phyloP scores from a whole-genome alignment of 75 land plant species.

The Chamaecyparis obtusa region DNA sequence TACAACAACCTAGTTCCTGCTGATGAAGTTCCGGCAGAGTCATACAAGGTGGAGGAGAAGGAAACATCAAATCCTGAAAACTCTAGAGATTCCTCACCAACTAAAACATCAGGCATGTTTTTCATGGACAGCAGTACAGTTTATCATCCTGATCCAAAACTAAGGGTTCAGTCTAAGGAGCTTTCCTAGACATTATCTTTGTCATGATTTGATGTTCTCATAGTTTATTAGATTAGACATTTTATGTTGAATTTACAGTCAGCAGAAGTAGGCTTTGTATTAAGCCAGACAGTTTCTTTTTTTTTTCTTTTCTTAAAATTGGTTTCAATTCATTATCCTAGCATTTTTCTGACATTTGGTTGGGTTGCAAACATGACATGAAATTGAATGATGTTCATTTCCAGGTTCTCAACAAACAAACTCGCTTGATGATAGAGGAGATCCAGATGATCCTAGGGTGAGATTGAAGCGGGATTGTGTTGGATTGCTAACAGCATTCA shows the following conservation, averaged over 20 bases:
- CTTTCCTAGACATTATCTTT: not conserved
- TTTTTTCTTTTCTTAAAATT: not conserved
- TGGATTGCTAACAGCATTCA: constrained; percentile 82
- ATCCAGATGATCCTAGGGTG: constrained; percentile 80
- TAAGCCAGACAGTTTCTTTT: not conserved
- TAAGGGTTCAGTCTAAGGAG: not conserved
- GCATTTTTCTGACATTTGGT: not conserved
- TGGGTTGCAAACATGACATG: not conserved
- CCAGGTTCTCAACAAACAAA: constrained; percentile 18
- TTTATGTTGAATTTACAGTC: constrained; percentile 6
- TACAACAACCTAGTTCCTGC: constrained; percentile 83
- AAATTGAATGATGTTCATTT: constrained; percentile 4
- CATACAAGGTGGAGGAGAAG: constrained; percentile 7
- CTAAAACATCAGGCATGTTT: not conserved
- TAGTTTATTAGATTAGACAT: not conserved
- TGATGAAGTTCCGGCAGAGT: constrained; percentile 12
- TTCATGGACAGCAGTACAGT: not conserved
- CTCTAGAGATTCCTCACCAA: not conserved
- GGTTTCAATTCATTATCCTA: not conserved
- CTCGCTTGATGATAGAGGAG: constrained; percentile 41
- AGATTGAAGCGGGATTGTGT: constrained; percentile 92
- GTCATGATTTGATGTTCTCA: constrained; percentile 6
- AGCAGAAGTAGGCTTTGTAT: not conserved
- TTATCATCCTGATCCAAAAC: not conserved
- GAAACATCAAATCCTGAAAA: not conserved